These are phyloP conservation scores for Bretziella fagacearum DNA, from an alignment of 2,329 filamentous ascomycete genomes.

Conservation along the genomic window DNA sequence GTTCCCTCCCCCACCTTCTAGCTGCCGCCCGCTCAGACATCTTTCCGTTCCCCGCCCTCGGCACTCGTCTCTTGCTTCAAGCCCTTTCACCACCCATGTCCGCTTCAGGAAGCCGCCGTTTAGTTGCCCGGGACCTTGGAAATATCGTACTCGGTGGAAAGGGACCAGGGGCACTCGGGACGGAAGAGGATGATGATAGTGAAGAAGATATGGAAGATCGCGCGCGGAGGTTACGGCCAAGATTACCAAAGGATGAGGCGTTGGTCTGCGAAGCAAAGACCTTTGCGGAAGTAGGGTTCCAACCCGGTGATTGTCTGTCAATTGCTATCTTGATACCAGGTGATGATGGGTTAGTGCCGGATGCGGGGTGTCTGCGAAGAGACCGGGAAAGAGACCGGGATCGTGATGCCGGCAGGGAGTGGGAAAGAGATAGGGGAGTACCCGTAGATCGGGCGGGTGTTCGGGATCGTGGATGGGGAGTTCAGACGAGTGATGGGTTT, in stretches of 20 bases:
- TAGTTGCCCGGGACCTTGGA: slow-evolving; percentile 65
- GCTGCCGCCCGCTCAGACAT: slow-evolving; percentile 45
- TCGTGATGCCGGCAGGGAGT: slow-evolving; percentile 14
- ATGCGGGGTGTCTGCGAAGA: slow-evolving; percentile 34
- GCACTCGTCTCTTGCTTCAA: slow-evolving; percentile 74
- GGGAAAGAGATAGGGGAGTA: not conserved
- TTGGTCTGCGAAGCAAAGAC: slow-evolving; percentile 51
- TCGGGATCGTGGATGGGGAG: slow-evolving; percentile 2
- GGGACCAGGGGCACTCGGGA: slow-evolving; percentile 26
- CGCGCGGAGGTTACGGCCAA: slow-evolving; percentile 50
- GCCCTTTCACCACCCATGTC: slow-evolving; percentile 66
- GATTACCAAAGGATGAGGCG: slow-evolving; percentile 23
- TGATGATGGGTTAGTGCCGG: slow-evolving; percentile 55
- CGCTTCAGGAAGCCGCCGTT: slow-evolving; percentile 29
- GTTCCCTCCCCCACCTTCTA: slow-evolving; percentile 65
- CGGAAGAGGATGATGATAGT: slow-evolving; percentile 15
- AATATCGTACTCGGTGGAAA: slow-evolving; percentile 59
- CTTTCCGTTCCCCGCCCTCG: slow-evolving; percentile 57
- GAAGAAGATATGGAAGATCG: slow-evolving; percentile 39
- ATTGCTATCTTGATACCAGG: slow-evolving; percentile 66
- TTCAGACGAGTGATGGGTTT: not conserved
- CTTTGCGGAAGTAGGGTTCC: slow-evolving; percentile 59
- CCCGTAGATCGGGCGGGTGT: not conserved
- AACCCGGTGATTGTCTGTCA: slow-evolving; percentile 76
- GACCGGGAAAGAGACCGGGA: slow-evolving; percentile 21